These are phyloP conservation scores for Syzygium oleosum DNA, from an alignment of 345 rosid species.

Conservation along the genomic window DNA sequence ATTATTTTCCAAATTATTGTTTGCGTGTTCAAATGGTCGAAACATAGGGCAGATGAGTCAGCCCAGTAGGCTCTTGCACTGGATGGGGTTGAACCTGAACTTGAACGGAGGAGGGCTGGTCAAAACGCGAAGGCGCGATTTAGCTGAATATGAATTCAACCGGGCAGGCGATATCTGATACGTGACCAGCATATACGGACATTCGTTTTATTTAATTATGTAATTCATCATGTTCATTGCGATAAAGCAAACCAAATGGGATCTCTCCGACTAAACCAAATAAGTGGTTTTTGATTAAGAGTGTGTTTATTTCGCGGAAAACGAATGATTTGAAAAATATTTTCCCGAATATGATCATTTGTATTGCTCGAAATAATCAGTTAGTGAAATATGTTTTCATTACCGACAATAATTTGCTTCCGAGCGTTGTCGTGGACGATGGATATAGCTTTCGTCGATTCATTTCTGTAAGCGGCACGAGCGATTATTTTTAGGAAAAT, in stretches of 20 bases:
- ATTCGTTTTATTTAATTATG: background rate
- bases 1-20: background rate
- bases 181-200: background rate
- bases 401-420: background rate
- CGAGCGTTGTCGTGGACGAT: background rate
- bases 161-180: background rate
- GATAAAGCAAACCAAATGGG: background rate
- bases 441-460: rapidly evolving
- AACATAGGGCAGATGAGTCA: background rate
- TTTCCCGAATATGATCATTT: background rate
- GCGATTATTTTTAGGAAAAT: rapidly evolving
- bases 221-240: background rate
- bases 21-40: background rate
- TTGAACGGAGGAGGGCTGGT: background rate
- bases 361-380: background rate
- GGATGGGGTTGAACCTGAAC: background rate
- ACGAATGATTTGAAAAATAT: background rate
- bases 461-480: rapidly evolving
- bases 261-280: background rate
- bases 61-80: background rate
- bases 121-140: background rate
- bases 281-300: background rate
- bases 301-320: background rate
- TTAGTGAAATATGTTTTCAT: background rate
- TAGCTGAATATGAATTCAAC: background rate